Conservation (phyloP, 495 filamentous ascomycete species). For the Aspergillus coremiiformis region DNA sequence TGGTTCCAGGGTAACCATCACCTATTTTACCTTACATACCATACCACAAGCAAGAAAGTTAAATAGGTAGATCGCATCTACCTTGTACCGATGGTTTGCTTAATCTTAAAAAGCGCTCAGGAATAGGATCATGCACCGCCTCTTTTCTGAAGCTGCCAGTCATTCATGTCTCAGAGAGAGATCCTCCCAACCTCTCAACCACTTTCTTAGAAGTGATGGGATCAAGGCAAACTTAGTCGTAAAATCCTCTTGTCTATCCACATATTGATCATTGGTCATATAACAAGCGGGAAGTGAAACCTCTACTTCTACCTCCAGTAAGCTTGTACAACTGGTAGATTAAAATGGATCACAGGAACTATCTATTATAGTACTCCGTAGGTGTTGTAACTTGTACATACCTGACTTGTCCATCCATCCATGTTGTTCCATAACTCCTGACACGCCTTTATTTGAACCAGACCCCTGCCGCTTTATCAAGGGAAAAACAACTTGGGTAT, state of each 20-base stretch:
- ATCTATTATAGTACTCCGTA: too few relatives aligned
- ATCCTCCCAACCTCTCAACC: background rate
- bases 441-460: too few relatives aligned
- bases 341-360: background rate
- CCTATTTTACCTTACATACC: too few relatives aligned
- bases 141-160: background rate
- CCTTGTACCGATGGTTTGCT: background rate
- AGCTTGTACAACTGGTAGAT: background rate
- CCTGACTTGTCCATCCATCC: too few relatives aligned
- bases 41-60: too few relatives aligned
- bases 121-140: background rate
- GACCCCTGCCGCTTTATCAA: background rate
- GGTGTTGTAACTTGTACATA: too few relatives aligned
- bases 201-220: background rate
- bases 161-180: background rate
- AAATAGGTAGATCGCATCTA: too few relatives aligned
- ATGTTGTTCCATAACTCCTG: too few relatives aligned
- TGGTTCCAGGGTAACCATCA: too few relatives aligned
- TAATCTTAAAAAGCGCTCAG: background rate
- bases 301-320: background rate
- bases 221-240: background rate
- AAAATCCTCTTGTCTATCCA: background rate
- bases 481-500: background rate
- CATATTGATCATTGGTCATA: background rate
- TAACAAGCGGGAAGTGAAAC: background rate